Conservation (phyloP, 345 rosid species). For the Pistacia atlantica region DNA sequence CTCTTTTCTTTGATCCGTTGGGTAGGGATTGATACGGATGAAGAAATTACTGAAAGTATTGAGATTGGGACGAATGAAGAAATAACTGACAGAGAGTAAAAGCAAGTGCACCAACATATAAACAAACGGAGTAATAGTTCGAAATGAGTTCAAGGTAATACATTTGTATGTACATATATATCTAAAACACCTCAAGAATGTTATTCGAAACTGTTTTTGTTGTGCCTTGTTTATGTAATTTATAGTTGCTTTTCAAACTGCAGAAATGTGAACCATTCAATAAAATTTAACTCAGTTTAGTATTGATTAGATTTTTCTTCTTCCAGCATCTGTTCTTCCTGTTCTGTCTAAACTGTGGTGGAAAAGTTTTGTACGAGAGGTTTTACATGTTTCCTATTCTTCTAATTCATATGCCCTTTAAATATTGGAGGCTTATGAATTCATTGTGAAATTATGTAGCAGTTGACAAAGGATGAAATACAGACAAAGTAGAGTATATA, state of each 20-base stretch:
- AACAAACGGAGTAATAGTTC: background rate
- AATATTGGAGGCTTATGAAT: background rate
- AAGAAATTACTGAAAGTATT: slow-evolving; percentile 19
- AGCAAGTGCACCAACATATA: background rate
- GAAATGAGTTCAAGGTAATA: slow-evolving; percentile 26
- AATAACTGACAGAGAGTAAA: slow-evolving; percentile 15
- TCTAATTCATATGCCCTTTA: background rate
- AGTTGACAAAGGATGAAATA: slow-evolving; percentile 1
- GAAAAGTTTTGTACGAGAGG: background rate
- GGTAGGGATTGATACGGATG: slow-evolving; percentile 68
- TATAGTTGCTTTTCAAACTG: slow-evolving; percentile 8
- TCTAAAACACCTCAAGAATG: slow-evolving; percentile 7
- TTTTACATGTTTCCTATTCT: background rate
- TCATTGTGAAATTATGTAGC: slow-evolving; percentile 1
- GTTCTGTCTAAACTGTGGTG: background rate
- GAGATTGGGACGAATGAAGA: no score
- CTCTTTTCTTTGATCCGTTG: slow-evolving; percentile 72
- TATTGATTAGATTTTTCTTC: slow-evolving; percentile 6
- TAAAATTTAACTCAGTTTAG: background rate
- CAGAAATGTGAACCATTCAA: background rate
- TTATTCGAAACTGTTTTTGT: slow-evolving; percentile 2
- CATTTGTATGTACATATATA: slow-evolving; percentile 12
- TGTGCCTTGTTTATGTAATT: slow-evolving; percentile 12
- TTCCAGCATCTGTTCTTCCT: background rate
- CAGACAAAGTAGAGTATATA: slow-evolving; percentile 26